Percentiles rank a stretch among this genome's conserved stretches.
phyloP scores from a whole-genome alignment of 2,329 filamentous ascomycete species.

The Epichloe coenophiala region DNA sequence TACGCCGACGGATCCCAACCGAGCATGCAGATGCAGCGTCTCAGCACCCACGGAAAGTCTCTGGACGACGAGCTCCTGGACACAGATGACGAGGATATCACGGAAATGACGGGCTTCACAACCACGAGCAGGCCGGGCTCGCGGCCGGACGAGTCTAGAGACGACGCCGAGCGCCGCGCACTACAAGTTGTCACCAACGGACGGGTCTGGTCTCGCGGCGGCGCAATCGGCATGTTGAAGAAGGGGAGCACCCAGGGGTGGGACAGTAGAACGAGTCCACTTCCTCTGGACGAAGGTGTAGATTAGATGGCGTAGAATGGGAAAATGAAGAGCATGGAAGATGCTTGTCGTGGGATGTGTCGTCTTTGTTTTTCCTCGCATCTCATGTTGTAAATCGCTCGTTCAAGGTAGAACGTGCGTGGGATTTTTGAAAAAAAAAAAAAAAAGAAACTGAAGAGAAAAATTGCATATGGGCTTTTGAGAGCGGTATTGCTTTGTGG shows the following conservation, averaged over 20 bases:
- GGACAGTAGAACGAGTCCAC: constrained; percentile 1
- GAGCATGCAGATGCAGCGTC: constrained; percentile 30
- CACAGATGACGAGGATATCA: constrained; percentile 23
- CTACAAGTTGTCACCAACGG: constrained; percentile 29
- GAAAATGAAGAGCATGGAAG: too few species aligned
- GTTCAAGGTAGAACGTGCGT: too few species aligned
- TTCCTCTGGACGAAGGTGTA: constrained; percentile 19
- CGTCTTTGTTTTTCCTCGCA: background rate
- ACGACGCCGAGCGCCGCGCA: constrained; percentile 29
- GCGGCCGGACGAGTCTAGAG: constrained; percentile 12
- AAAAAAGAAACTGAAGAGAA: too few species aligned
- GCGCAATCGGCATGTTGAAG: constrained; percentile 29
- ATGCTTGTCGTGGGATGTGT: background rate
- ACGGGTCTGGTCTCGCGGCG: constrained; percentile 24
- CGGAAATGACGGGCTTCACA: background rate
- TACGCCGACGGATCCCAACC: constrained; percentile 34
- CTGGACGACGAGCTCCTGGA: constrained; percentile 29
- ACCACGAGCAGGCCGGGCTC: constrained; percentile 6
- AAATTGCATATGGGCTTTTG: too few species aligned
- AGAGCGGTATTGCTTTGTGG: too few species aligned
- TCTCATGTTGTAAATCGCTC: too few species aligned
- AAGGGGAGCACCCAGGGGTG: constrained; percentile 18
- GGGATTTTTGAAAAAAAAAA: too few species aligned
- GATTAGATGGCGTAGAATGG: constrained; percentile 12
- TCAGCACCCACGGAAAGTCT: constrained; percentile 31